These are phyloP conservation scores for Ustilago bromivora DNA, from an alignment of 1,284 basidiomycete species.

Conservation along the genomic window DNA sequence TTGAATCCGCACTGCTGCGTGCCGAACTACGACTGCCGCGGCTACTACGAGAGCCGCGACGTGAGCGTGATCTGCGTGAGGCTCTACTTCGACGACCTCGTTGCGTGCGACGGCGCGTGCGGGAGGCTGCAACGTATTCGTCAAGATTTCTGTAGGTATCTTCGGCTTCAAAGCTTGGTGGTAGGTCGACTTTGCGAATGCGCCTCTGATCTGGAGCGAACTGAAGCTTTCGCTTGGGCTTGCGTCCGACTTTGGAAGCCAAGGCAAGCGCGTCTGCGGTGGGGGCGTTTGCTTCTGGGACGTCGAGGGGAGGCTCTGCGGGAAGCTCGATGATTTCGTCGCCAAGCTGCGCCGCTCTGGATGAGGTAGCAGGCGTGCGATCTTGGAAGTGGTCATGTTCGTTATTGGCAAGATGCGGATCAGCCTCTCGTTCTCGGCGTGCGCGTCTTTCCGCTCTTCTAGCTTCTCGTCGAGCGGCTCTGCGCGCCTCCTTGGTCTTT, in stretches of 20 bases:
- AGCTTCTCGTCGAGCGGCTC: constrained; percentile 32
- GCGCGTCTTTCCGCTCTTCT: constrained; percentile 19
- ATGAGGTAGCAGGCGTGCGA: not conserved
- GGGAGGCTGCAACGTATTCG: constrained; percentile 59
- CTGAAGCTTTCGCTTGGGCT: constrained; percentile 52
- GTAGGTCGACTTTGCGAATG: constrained; percentile 63
- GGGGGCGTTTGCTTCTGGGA: constrained; percentile 48
- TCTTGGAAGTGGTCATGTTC: constrained; percentile 14
- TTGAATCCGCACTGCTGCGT: constrained; percentile 39
- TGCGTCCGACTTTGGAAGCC: constrained; percentile 49
- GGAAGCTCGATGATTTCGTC: constrained; percentile 45
- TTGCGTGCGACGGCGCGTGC: constrained; percentile 38
- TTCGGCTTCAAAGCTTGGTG: constrained; percentile 56
- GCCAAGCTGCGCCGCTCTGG: constrained; percentile 37
- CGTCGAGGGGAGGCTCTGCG: constrained; percentile 45
- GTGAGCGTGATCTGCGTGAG: constrained; percentile 22
- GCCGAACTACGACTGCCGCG: constrained; percentile 44
- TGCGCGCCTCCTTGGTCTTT: constrained; percentile 40
- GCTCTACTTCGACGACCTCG: constrained; percentile 13
- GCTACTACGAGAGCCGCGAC: constrained; percentile 46
- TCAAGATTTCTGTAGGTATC: constrained; percentile 67
- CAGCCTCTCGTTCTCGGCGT: constrained; percentile 24
- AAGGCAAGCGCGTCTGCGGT: constrained; percentile 45
- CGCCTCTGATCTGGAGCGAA: constrained; percentile 64
- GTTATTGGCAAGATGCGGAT: constrained; percentile 20